Percentiles rank a stretch among this genome's conserved stretches.
Evolutionary conservation across 2,329 filamentous ascomycete species (phyloP).

Genomic region (Botrytis elliptica): DNA sequence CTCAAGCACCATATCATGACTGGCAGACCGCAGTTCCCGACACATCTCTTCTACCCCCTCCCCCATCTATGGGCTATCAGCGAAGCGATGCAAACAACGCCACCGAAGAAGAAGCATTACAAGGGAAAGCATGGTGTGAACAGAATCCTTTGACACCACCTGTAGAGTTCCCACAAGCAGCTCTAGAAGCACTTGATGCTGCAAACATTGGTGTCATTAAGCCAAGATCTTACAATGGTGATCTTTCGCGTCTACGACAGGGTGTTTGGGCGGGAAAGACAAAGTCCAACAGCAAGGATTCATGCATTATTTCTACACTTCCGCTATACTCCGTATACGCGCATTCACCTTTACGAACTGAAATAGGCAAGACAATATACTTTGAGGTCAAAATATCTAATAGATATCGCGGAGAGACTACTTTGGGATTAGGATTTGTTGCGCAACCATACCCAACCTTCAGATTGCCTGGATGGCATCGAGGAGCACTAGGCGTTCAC

Average conservation of each 20-base stretch:
- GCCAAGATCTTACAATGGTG: conserved; percentile 50
- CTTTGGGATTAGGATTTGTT: conserved; percentile 66
- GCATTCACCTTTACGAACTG: conserved; percentile 53
- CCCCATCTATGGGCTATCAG: conserved; percentile 66
- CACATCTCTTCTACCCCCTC: conserved; percentile 69
- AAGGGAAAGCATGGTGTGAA: conserved; percentile 65
- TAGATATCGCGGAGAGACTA: conserved; percentile 44
- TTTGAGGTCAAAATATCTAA: conserved; percentile 64
- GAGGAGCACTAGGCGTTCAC: conserved; percentile 72
- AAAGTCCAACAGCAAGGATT: conserved; percentile 52
- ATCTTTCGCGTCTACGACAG: conserved; percentile 46
- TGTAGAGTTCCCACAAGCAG: conserved; percentile 48
- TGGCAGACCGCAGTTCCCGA: conserved; percentile 72
- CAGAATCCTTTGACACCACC: conserved; percentile 58
- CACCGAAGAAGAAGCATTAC: conserved; percentile 59
- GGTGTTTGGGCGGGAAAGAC: conserved; percentile 54
- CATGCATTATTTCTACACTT: conserved; percentile 64
- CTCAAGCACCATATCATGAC: conserved; percentile 53
- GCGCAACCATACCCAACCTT: conserved; percentile 76
- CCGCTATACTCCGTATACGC: conserved; percentile 64
- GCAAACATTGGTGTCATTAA: conserved; percentile 56
- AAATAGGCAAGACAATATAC: conserved; percentile 59
- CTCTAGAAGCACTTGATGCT: conserved; percentile 48
- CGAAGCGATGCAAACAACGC: conserved; percentile 69
- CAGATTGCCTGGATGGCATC: conserved; percentile 78